These are phyloP conservation scores for Diophrys appendiculata DNA, from an alignment of 73 alveolate species.

Conservation along the genomic window DNA sequence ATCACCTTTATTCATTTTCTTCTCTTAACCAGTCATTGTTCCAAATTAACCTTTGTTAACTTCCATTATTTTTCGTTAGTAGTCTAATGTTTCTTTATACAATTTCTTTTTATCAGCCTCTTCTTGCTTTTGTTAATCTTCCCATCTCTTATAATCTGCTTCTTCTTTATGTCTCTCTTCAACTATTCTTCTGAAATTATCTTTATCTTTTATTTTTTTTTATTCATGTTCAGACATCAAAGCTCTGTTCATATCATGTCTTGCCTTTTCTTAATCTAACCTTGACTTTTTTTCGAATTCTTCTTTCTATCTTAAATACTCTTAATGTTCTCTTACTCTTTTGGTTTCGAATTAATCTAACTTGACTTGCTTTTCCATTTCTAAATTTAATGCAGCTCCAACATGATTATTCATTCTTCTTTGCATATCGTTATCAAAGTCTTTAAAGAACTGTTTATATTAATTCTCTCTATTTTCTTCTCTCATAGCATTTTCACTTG, in stretches of 20 bases:
- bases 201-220: conserved; percentile 8
- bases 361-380: conserved; percentile 30
- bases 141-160: conserved; percentile 21
- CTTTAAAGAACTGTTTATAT: conserved; percentile 47
- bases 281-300: conserved; percentile 30
- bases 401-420: conserved; percentile 48
- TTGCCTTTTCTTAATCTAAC: conserved; percentile 11
- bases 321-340: conserved; percentile 28
- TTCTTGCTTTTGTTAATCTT: conserved; percentile 7
- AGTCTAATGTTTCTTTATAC: conserved; percentile 49
- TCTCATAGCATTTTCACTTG: conserved; percentile 13
- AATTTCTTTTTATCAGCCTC: conserved; percentile 29
- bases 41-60: conserved; percentile 36
- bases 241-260: conserved; percentile 13
- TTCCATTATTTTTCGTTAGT: conserved; percentile 33
- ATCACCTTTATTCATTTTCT: conserved; percentile 44
- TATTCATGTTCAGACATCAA: background rate
- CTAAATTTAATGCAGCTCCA: conserved; percentile 19
- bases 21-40: conserved; percentile 47
- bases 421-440: conserved; percentile 45
- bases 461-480: conserved; percentile 41
- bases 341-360: conserved; percentile 19
- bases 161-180: conserved; percentile 34
- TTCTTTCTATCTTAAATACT: conserved; percentile 20
- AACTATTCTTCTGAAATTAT: conserved; percentile 5